Evolutionary conservation across 2,329 filamentous ascomycete species (phyloP).

Genomic region (Pezicula rhizophila): DNA sequence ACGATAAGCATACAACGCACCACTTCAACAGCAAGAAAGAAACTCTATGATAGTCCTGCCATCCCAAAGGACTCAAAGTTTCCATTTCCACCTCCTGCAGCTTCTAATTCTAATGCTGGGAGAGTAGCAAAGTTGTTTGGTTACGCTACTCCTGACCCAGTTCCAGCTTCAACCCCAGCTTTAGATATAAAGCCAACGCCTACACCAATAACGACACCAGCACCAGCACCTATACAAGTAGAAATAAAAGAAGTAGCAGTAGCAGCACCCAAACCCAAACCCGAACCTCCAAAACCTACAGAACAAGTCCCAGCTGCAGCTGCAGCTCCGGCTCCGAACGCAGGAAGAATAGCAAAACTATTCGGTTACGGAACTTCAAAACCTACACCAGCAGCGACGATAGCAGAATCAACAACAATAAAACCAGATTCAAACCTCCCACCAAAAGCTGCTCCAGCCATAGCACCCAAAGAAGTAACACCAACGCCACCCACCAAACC

Average conservation of each 20-base stretch:
- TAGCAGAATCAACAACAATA: not conserved
- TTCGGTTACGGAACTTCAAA: not conserved
- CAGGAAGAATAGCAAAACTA: too few relatives aligned
- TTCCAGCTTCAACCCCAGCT: not conserved
- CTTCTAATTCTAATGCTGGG: constrained; percentile 9
- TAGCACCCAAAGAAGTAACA: not conserved
- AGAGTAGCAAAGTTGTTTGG: constrained; percentile 18
- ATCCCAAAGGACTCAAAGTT: constrained; percentile 1
- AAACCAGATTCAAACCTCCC: too few relatives aligned
- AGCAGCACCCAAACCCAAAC: not conserved
- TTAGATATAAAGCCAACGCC: not conserved
- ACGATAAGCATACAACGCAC: not conserved
- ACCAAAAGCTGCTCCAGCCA: not conserved
- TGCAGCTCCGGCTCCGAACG: too few relatives aligned
- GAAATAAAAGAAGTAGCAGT: too few relatives aligned
- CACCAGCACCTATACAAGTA: too few relatives aligned
- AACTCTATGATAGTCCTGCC: constrained; percentile 5
- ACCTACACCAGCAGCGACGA: too few relatives aligned
- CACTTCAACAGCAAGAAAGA: constrained; percentile 1
- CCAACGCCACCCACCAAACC: not conserved
- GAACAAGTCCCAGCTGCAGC: too few relatives aligned
- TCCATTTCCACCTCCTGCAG: not conserved
- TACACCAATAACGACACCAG: too few relatives aligned
- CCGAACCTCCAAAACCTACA: not conserved
- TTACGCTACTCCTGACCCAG: constrained; percentile 5